Evolutionary conservation across 257 asterid species (phyloP).

Genomic region (Lycium barbarum): DNA sequence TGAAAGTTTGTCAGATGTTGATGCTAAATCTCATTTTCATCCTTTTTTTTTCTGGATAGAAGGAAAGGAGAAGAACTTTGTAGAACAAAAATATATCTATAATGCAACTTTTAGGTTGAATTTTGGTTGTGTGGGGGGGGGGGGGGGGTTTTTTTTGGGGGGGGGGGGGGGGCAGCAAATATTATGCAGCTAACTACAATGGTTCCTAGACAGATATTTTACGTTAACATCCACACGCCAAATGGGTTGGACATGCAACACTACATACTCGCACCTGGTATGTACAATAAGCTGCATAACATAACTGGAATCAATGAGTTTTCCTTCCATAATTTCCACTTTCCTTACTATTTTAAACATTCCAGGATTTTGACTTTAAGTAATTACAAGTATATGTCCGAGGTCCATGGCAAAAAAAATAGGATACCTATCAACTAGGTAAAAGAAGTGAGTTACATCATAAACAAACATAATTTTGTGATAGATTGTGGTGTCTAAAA

Average conservation of each 20-base stretch:
- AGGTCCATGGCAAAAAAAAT: background rate
- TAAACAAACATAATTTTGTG: background rate
- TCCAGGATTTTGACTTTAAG: background rate
- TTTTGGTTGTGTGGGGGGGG: background rate
- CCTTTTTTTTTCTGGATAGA: background rate
- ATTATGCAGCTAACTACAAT: background rate
- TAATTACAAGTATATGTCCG: background rate
- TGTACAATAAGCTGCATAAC: too few species aligned
- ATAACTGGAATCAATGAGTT: background rate
- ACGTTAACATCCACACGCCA: background rate
- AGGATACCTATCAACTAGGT: background rate
- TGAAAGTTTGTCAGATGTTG: too few species aligned
- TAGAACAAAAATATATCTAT: too few species aligned
- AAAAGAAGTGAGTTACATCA: background rate
- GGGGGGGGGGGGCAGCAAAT: background rate
- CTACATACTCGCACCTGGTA: background rate
- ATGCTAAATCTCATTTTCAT: too few species aligned
- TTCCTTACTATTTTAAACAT: background rate
- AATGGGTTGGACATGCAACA: background rate
- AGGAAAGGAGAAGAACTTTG: background rate
- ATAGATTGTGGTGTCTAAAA: background rate
- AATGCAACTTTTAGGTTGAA: background rate
- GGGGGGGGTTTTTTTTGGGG: background rate
- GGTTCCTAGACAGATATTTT: background rate
- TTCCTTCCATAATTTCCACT: too few species aligned